phyloP scores from a whole-genome alignment of 768 basidiomycete species.

The Fomitopsis pulvina region DNA sequence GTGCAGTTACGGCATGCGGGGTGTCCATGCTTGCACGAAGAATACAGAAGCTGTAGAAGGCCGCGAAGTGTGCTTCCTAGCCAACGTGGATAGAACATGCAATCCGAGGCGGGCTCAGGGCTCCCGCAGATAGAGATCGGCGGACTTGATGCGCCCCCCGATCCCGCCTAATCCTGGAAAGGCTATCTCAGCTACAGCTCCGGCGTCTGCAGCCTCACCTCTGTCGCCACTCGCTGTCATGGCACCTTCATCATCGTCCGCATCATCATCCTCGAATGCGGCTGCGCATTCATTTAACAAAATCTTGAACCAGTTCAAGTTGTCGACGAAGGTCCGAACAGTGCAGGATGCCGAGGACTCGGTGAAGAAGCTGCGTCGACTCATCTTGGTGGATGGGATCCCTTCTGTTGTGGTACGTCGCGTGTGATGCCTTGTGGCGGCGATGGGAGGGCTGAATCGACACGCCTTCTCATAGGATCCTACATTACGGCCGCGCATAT shows the following conservation, averaged over 20 bases:
- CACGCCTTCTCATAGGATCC: conserved; percentile 46
- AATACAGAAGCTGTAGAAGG: too few relatives aligned
- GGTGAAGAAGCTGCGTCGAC: conserved; percentile 76
- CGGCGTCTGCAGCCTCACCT: not conserved
- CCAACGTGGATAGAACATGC: too few relatives aligned
- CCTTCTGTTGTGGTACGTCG: conserved; percentile 65
- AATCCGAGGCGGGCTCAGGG: too few relatives aligned
- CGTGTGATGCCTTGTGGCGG: not conserved
- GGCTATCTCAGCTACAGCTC: not conserved
- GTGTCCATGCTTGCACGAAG: too few relatives aligned
- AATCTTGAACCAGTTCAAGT: conserved; percentile 64
- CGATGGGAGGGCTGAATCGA: not conserved
- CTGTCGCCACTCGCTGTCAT: not conserved
- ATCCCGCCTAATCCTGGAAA: not conserved
- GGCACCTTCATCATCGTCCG: conserved; percentile 1
- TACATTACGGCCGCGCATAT: conserved; percentile 83
- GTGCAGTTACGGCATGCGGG: too few relatives aligned
- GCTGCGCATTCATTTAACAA: conserved; percentile 77
- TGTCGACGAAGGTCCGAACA: conserved; percentile 55
- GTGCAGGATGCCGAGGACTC: conserved; percentile 70
- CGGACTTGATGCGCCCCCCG: not conserved
- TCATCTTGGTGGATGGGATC: conserved; percentile 89
- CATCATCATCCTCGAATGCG: conserved; percentile 14
- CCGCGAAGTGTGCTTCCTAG: too few relatives aligned
- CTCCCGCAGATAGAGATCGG: not conserved